phyloP scores from a whole-genome alignment of 352 stramenopile genomes.

The Globisporangium splendens region DNA sequence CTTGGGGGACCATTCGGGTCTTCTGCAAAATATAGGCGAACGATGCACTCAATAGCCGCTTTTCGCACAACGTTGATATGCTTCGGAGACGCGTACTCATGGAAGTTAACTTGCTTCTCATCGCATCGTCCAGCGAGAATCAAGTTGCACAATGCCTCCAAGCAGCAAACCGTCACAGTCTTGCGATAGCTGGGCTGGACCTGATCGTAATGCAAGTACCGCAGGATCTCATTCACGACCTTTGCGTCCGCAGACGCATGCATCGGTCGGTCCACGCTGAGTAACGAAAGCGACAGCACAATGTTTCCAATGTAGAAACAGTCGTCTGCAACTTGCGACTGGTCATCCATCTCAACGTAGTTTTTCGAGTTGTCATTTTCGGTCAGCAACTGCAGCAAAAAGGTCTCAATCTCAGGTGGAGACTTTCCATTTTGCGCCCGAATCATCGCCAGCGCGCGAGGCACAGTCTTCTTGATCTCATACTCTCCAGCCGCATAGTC shows the following conservation, averaged over 20 bases:
- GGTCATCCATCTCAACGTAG: constrained; percentile 85
- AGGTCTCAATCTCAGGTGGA: constrained; percentile 72
- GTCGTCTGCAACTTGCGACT: constrained; percentile 80
- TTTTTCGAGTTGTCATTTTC: constrained; percentile 90
- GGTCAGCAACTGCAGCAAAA: constrained; percentile 70
- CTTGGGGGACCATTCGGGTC: constrained; percentile 34
- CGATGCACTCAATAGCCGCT: constrained; percentile 79
- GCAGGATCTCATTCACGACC: constrained; percentile 69
- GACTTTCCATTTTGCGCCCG: constrained; percentile 77
- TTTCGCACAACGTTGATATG: constrained; percentile 75
- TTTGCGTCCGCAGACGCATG: constrained; percentile 40
- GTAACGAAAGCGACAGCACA: constrained; percentile 64
- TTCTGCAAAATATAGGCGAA: constrained; percentile 82
- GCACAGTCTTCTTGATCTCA: constrained; percentile 87
- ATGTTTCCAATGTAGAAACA: constrained; percentile 84
- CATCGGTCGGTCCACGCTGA: constrained; percentile 59
- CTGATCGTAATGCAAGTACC: constrained; percentile 83
- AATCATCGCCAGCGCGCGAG: constrained; percentile 70
- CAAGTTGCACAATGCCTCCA: constrained; percentile 80
- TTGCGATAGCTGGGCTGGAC: constrained; percentile 81
- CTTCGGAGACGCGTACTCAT: constrained; percentile 69
- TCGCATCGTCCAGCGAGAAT: constrained; percentile 63
- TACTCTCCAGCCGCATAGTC: constrained; percentile 84
- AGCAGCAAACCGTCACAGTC: constrained; percentile 76
- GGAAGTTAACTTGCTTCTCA: constrained; percentile 66